phyloP scores from a whole-genome alignment of 495 filamentous ascomycete genomes.

The Hamigera avellanea region DNA sequence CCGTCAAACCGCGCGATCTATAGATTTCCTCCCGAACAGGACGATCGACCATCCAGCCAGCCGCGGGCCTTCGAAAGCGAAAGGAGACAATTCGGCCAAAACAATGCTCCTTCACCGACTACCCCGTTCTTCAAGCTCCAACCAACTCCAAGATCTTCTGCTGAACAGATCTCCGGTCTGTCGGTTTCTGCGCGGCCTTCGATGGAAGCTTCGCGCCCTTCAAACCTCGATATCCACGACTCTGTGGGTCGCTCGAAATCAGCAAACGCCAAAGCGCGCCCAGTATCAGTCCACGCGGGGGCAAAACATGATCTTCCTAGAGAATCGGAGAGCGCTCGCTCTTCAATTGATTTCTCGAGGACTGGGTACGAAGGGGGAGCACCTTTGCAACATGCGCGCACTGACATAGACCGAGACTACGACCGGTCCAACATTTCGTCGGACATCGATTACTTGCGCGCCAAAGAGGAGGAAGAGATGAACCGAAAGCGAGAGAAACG shows the following conservation, averaged over 20 bases:
- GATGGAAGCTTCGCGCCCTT: constrained; percentile 60
- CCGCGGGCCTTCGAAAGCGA: constrained; percentile 25
- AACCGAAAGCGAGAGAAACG: constrained; percentile 61
- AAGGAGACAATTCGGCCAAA: constrained; percentile 10
- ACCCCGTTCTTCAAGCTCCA: constrained; percentile 21
- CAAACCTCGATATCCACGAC: constrained; percentile 47
- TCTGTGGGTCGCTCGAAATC: constrained; percentile 49
- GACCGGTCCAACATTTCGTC: constrained; percentile 57
- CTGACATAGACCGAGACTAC: constrained; percentile 18
- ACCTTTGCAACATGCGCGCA: constrained; percentile 24
- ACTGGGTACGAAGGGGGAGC: constrained; percentile 27
- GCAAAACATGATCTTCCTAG: constrained; percentile 67
- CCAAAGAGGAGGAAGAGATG: constrained; percentile 61
- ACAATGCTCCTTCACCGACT: constrained; percentile 21
- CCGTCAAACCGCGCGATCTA: constrained; percentile 42
- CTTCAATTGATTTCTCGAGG: constrained; percentile 26
- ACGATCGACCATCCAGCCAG: constrained; percentile 44
- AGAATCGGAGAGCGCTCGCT: constrained; percentile 41
- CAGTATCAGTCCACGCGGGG: constrained; percentile 66
- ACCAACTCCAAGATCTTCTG: constrained; percentile 39
- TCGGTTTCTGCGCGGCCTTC: constrained; percentile 69
- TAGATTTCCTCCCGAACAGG: constrained; percentile 47
- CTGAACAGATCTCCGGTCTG: constrained; percentile 32
- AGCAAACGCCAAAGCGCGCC: constrained; percentile 50
- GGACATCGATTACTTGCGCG: constrained; percentile 77